Evolutionary conservation across 768 basidiomycete species (phyloP).

Genomic region (Leccinellum luteum): DNA sequence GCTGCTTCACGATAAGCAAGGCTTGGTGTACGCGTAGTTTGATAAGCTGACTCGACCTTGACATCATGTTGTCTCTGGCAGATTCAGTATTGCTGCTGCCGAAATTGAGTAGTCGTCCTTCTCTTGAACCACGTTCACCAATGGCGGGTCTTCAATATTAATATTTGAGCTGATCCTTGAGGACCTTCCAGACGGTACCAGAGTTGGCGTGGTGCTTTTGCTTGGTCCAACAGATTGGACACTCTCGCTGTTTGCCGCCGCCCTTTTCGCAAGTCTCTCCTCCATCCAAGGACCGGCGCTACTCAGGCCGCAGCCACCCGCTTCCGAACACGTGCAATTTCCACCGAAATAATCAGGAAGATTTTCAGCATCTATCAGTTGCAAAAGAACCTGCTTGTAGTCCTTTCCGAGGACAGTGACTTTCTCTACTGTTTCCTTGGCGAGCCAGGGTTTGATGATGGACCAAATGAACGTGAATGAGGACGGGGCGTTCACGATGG

Average conservation of each 20-base stretch:
- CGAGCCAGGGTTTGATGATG: conserved; percentile 66
- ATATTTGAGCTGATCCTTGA: conserved; percentile 4
- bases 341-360: conserved; percentile 64
- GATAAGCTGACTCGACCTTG: not conserved
- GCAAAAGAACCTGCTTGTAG: conserved; percentile 54
- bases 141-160: not conserved
- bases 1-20: not conserved
- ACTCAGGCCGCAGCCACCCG: conserved; percentile 59
- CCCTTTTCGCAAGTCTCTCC: conserved; percentile 37
- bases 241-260: not conserved
- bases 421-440: conserved; percentile 69
- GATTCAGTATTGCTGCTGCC: not conserved
- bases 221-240: not conserved
- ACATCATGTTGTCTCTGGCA: conserved; percentile 4
- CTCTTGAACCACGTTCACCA: conserved; percentile 1
- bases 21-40: not conserved
- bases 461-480: conserved; percentile 75
- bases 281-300: conserved; percentile 73
- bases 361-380: conserved; percentile 60
- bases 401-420: conserved; percentile 63
- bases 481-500: conserved; percentile 68
- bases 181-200: not conserved
- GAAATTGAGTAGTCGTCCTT: conserved; percentile 2
- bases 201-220: conserved; percentile 1
- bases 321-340: conserved; percentile 54